phyloP scores from a whole-genome alignment of 257 asterid genomes.

The Solanum chaucha region DNA sequence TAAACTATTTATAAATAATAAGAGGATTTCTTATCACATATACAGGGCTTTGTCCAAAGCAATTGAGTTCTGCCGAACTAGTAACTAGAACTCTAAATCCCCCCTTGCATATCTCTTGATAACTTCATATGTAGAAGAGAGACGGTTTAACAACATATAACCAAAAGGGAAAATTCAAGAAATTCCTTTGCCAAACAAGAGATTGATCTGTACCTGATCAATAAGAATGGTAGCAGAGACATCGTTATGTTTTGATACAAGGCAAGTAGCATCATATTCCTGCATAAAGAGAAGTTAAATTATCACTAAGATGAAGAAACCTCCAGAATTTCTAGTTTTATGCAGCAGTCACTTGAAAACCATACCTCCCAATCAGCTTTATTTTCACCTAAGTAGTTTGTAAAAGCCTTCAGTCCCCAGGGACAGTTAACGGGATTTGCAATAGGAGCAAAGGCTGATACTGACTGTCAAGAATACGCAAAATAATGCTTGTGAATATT shows the following conservation, averaged over 20 bases:
- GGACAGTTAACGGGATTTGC: constrained; percentile 77
- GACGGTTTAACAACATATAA: background rate
- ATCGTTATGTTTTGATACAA: constrained; percentile 47
- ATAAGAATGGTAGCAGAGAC: constrained; percentile 78
- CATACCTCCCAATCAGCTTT: constrained; percentile 90
- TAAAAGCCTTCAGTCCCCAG: constrained; percentile 97
- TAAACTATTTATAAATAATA: background rate
- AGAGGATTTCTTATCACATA: background rate
- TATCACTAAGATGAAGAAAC: background rate
- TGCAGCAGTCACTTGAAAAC: background rate
- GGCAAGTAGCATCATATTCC: constrained; percentile 90
- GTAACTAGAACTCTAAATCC: background rate
- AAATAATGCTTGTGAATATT: background rate
- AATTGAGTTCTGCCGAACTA: background rate
- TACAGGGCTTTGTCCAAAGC: background rate
- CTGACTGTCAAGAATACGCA: constrained; percentile 42
- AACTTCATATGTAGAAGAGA: background rate
- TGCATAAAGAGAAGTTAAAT: constrained; percentile 19
- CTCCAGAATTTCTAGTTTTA: background rate
- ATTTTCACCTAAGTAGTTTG: constrained; percentile 78
- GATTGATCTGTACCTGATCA: constrained; percentile 59
- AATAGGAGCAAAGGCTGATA: constrained; percentile 88
- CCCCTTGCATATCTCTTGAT: background rate
- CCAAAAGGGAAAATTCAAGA: background rate
- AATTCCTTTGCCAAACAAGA: background rate